Conservation (phyloP, 2,329 filamentous ascomycete genomes). For the Hysterium pulicare region DNA sequence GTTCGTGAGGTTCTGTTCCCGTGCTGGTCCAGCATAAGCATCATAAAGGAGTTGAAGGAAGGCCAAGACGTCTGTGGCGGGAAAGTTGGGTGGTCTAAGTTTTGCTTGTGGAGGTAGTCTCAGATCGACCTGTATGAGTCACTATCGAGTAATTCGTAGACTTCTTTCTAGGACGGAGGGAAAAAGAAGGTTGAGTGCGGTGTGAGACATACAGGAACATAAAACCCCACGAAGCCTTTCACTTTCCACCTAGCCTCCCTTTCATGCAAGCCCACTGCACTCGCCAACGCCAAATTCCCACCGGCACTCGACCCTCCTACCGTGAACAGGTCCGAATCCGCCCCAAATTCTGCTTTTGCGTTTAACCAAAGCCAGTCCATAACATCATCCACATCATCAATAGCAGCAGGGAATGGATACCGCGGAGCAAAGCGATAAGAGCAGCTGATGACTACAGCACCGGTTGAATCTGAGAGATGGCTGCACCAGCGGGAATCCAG, state of each 20-base stretch:
- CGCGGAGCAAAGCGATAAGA: slow-evolving; percentile 44
- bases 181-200: slow-evolving; percentile 17
- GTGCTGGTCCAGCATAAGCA: slow-evolving; percentile 38
- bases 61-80: slow-evolving; percentile 37
- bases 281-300: slow-evolving; percentile 42
- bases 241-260: slow-evolving; percentile 25
- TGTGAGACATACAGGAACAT: slow-evolving; percentile 25
- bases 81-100: slow-evolving; percentile 31
- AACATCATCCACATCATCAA: slow-evolving; percentile 45
- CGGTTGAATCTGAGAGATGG: slow-evolving; percentile 37
- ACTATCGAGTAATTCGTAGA: too few relatives aligned
- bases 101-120: slow-evolving; percentile 46
- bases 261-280: slow-evolving; percentile 9
- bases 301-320: slow-evolving; percentile 46
- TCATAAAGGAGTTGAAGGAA: slow-evolving; percentile 45
- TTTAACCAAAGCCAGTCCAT: slow-evolving; percentile 41
- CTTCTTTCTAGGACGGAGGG: too few relatives aligned
- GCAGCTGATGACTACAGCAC: slow-evolving; percentile 38
- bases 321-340: slow-evolving; percentile 42
- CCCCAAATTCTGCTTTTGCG: slow-evolving; percentile 33
- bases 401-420: slow-evolving; percentile 39
- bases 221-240: slow-evolving; percentile 43
- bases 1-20: slow-evolving; percentile 25
- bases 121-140: too few relatives aligned
- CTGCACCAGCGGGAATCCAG: slow-evolving; percentile 34